phyloP scores from a whole-genome alignment of 805 yeast genomes.

The Pichia cabralensis region DNA sequence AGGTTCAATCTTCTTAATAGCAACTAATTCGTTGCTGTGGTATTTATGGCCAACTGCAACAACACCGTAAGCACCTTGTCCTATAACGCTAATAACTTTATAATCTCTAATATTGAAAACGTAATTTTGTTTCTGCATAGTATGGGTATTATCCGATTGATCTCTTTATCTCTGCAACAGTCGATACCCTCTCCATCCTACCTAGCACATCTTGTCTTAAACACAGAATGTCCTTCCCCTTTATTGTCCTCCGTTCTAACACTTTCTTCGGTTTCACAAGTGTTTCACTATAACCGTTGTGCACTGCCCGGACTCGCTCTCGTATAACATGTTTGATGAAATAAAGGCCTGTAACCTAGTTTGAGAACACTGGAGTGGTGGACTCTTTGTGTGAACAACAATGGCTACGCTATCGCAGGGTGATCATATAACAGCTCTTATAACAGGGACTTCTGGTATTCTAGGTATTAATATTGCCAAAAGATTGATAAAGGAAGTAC shows the following conservation, averaged over 20 bases:
- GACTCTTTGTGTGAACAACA: too few relatives aligned
- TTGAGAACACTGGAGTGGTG: not conserved
- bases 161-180: too few relatives aligned
- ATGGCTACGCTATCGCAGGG: not conserved
- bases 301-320: too few relatives aligned
- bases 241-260: too few relatives aligned
- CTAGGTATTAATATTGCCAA: constrained; percentile 82
- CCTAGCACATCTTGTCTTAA: too few relatives aligned
- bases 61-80: constrained; percentile 78
- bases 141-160: too few relatives aligned
- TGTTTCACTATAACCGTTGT: too few relatives aligned
- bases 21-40: constrained; percentile 51
- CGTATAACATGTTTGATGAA: not conserved
- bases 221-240: too few relatives aligned
- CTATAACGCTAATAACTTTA: constrained; percentile 49
- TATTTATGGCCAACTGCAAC: constrained; percentile 62
- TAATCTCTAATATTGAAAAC: constrained; percentile 57
- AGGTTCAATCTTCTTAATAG: constrained; percentile 70
- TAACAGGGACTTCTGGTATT: constrained; percentile 41
- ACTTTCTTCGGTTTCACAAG: too few relatives aligned
- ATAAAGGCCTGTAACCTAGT: not conserved
- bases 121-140: constrained; percentile 30
- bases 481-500: constrained; percentile 56
- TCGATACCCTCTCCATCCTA: too few relatives aligned
- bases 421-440: constrained; percentile 22